phyloP scores from a whole-genome alignment of 441 rosid genomes.

The Cnidoscolus chayamansa region DNA sequence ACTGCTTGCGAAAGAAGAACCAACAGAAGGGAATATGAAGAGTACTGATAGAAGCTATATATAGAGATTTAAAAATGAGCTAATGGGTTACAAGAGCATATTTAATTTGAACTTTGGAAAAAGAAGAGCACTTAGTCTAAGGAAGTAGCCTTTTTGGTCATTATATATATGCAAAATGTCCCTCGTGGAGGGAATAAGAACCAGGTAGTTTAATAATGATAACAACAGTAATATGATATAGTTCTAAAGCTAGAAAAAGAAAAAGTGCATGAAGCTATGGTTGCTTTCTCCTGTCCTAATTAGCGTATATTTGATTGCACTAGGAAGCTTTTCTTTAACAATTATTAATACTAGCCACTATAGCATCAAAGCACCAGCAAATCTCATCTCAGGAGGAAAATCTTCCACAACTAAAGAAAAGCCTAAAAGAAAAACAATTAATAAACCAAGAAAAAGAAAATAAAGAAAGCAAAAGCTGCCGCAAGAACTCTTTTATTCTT shows the following conservation, averaged over 20 bases:
- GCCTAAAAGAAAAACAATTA: slow-evolving; percentile 3
- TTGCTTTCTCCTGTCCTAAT: slow-evolving; percentile 24
- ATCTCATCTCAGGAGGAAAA: slow-evolving; percentile 15
- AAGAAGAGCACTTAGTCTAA: slow-evolving; percentile 18
- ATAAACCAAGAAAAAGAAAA: not conserved
- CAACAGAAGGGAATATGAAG: slow-evolving; percentile 16
- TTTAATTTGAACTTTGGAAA: slow-evolving; percentile 16
- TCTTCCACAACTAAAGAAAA: not conserved
- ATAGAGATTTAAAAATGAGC: not conserved
- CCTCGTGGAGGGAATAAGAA: slow-evolving; percentile 29
- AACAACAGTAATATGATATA: not conserved
- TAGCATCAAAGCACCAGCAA: slow-evolving; percentile 22
- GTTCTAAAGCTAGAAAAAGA: slow-evolving; percentile 23
- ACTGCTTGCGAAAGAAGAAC: slow-evolving; percentile 3
- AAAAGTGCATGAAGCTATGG: slow-evolving; percentile 16
- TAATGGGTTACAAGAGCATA: slow-evolving; percentile 3
- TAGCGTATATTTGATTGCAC: slow-evolving; percentile 17
- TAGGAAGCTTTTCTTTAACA: slow-evolving; percentile 14
- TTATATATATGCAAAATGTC: slow-evolving; percentile 11
- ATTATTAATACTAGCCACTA: not conserved
- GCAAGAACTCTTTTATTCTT: slow-evolving; percentile 22
- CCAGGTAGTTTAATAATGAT: slow-evolving; percentile 15
- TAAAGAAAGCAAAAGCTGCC: slow-evolving; percentile 37
- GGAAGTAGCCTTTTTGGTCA: slow-evolving; percentile 6
- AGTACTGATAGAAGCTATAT: too few relatives aligned